phyloP scores from a whole-genome alignment of 371 early-diverging fungal genomes.

The Gilbertella persicaria region DNA sequence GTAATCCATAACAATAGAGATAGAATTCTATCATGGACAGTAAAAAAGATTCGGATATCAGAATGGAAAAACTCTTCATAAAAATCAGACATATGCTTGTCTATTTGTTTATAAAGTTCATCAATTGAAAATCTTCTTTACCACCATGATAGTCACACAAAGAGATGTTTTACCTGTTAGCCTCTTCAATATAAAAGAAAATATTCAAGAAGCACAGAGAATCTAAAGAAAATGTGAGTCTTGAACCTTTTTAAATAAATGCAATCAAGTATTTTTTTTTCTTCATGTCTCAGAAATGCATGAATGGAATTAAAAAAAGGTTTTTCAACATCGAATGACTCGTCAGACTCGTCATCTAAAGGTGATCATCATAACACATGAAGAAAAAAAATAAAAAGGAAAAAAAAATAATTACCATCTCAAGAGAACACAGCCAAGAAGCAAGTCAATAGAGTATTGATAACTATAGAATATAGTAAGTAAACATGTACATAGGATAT shows the following conservation, averaged over 20 bases:
- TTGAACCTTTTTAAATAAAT: conserved; percentile 20
- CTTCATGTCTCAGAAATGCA: conserved; percentile 45
- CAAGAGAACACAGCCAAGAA: background rate
- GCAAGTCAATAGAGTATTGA: background rate
- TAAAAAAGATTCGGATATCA: conserved; percentile 24
- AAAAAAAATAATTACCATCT: conserved; percentile 8
- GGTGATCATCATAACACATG: conserved; percentile 44
- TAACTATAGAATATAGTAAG: background rate
- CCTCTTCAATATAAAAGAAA: background rate
- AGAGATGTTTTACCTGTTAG: background rate
- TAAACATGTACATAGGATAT: background rate
- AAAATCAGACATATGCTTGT: conserved; percentile 74
- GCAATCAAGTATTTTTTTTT: conserved; percentile 5
- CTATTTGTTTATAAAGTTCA: conserved; percentile 38
- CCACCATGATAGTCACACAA: background rate
- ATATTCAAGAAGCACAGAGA: background rate
- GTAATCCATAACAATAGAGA: too few relatives aligned
- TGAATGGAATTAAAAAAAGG: conserved; percentile 62
- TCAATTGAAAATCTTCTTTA: conserved; percentile 25
- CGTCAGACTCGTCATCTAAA: conserved; percentile 78
- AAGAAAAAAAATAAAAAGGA: background rate
- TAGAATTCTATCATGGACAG: background rate
- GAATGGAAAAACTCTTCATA: conserved; percentile 32
- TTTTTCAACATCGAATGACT: conserved; percentile 69
- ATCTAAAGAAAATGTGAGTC: background rate